phyloP scores from a whole-genome alignment of 1,284 basidiomycete species.

The Ceratobasidium sp. region DNA sequence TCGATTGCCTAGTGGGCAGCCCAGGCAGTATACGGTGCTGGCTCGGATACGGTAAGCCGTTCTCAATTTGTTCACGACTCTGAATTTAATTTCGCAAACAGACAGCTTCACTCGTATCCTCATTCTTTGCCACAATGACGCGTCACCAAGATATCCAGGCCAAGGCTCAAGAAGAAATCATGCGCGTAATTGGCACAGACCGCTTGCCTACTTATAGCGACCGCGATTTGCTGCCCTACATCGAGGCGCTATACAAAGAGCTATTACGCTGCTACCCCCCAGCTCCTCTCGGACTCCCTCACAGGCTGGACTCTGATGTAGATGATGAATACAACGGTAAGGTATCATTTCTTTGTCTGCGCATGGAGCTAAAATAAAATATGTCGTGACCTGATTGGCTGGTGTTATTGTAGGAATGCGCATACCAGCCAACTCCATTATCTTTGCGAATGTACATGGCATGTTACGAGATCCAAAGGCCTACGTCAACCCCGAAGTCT shows the following conservation, averaged over 20 bases:
- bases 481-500: conserved; percentile 28
- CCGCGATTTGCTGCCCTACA: conserved; percentile 24
- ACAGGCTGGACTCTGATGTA: not conserved
- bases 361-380: too few species aligned
- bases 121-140: conserved; percentile 37
- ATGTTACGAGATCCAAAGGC: conserved; percentile 28
- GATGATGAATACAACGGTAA: conserved; percentile 19
- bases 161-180: conserved; percentile 34
- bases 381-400: not conserved
- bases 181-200: conserved; percentile 28
- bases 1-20: conserved; percentile 13
- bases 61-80: too few species aligned
- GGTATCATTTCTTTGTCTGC: not conserved
- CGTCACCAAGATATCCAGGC: conserved; percentile 30
- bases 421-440: conserved; percentile 29
- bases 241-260: conserved; percentile 35
- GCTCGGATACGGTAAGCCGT: conserved; percentile 18
- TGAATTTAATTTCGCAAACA: not conserved
- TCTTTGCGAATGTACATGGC: conserved; percentile 30
- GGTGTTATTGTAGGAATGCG: conserved; percentile 17
- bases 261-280: conserved; percentile 31
- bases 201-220: conserved; percentile 32
- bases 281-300: conserved; percentile 14
- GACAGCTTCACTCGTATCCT: conserved; percentile 21
- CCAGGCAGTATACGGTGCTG: not conserved